These are phyloP conservation scores for Rhodomyrtus psidioides DNA, from an alignment of 441 rosid genomes.

Conservation along the genomic window DNA sequence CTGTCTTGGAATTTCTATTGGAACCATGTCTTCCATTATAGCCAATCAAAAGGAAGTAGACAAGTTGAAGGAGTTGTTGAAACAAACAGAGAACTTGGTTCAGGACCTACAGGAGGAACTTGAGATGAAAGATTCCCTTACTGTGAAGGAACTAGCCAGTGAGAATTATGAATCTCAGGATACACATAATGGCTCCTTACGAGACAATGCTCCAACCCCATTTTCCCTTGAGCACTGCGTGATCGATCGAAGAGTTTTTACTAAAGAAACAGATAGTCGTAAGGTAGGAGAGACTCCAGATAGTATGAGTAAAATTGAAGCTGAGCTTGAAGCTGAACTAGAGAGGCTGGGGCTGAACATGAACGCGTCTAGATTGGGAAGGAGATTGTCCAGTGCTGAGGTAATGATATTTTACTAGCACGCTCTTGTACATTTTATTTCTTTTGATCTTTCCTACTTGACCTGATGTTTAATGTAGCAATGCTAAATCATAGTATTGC, in stretches of 20 bases:
- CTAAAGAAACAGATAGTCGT: slow-evolving; percentile 13
- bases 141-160: slow-evolving; percentile 41
- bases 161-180: slow-evolving; percentile 33
- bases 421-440: not conserved
- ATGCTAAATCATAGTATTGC: not conserved
- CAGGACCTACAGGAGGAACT: slow-evolving; percentile 70
- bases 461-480: not conserved
- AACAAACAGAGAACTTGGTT: slow-evolving; percentile 58
- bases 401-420: slow-evolving; percentile 11
- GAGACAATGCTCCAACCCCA: slow-evolving; percentile 8
- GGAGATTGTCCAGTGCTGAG: slow-evolving; percentile 29
- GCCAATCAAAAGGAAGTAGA: slow-evolving; percentile 38
- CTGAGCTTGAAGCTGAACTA: slow-evolving; percentile 97
- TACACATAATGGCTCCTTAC: slow-evolving; percentile 19
- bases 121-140: slow-evolving; percentile 53
- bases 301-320: slow-evolving; percentile 74
- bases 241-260: slow-evolving; percentile 9
- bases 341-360: slow-evolving; percentile 62
- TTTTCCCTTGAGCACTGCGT: slow-evolving; percentile 6
- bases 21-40: slow-evolving; percentile 44
- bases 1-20: slow-evolving; percentile 64
- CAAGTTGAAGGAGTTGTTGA: slow-evolving; percentile 37
- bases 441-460: not conserved
- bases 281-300: slow-evolving; percentile 31
- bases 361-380: slow-evolving; percentile 21